Percentiles rank a stretch among this genome's conserved stretches.
These are phyloP conservation scores for Ostreobium quekettii DNA, from an alignment of 139 green algal species.

Conservation along the genomic window DNA sequence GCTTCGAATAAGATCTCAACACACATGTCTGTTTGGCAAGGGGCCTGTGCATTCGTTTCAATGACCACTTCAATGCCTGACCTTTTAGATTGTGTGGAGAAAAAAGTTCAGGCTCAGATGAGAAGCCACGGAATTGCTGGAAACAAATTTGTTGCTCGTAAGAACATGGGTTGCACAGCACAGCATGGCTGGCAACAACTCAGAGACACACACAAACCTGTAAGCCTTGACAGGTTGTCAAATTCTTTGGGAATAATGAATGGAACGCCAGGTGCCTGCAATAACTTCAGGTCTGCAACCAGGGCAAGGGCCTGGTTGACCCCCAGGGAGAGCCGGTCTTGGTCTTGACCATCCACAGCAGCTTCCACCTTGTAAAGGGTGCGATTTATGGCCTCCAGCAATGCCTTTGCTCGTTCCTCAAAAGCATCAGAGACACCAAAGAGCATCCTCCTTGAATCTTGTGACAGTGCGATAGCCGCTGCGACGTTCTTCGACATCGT, in stretches of 20 bases:
- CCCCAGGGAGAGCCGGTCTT: slow-evolving; percentile 19
- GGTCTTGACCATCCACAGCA: background rate
- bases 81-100: no score
- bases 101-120: no score
- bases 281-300: slow-evolving; percentile 62
- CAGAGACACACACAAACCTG: slow-evolving; percentile 25
- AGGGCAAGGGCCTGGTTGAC: slow-evolving; percentile 40
- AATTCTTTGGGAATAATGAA: slow-evolving; percentile 49
- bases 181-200: no score
- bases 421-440: slow-evolving; percentile 11
- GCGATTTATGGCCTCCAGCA: slow-evolving; percentile 22
- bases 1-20: no score
- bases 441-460: background rate
- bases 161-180: no score
- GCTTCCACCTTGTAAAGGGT: background rate
- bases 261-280: slow-evolving; percentile 55
- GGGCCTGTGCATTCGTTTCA: no score
- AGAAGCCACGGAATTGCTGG: no score
- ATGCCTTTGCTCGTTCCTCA: slow-evolving; percentile 1
- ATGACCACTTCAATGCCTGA: no score
- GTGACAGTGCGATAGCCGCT: background rate
- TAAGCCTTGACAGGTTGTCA: slow-evolving; percentile 38
- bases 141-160: no score
- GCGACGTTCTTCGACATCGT: slow-evolving; percentile 53
- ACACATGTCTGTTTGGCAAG: no score